A percentile compares a stretch with the other conserved stretches of the same genome.
Conservation (phyloP, 805 yeast genomes). For the Cyberlindnera amylophila region DNA sequence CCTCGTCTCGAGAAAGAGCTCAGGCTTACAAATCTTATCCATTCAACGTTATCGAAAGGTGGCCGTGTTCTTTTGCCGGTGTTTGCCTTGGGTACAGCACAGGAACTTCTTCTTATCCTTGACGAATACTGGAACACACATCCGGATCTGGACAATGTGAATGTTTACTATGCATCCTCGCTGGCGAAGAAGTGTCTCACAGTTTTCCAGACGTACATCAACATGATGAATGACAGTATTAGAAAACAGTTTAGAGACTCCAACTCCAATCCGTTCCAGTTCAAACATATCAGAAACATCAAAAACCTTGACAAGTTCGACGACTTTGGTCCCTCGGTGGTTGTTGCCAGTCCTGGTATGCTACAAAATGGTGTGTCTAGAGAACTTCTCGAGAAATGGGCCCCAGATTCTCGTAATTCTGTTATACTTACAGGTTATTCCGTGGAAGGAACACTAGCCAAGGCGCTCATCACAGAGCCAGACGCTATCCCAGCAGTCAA, state of each 20-base stretch:
- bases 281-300: constrained; percentile 77
- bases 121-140: constrained; percentile 94
- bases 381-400: constrained; percentile 90
- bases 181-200: constrained; percentile 96
- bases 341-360: constrained; percentile 98
- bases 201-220: constrained; percentile 92
- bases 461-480: constrained; percentile 82
- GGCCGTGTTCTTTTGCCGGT: constrained; percentile 93
- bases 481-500: constrained; percentile 77
- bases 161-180: constrained; percentile 86
- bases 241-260: constrained; percentile 72
- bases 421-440: constrained; percentile 93
- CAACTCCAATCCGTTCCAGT: constrained; percentile 84
- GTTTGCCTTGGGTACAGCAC: constrained; percentile 96
- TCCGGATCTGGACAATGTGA: constrained; percentile 75
- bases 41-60: constrained; percentile 78
- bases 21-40: constrained; percentile 76
- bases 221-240: constrained; percentile 94
- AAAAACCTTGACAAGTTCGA: constrained; percentile 79
- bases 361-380: constrained; percentile 93
- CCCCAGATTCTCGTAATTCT: constrained; percentile 90
- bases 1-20: constrained; percentile 83
- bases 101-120: constrained; percentile 80
- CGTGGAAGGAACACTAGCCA: constrained; percentile 98
- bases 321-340: constrained; percentile 93